A percentile compares a stretch with the other conserved stretches of the same genome.
These are phyloP conservation scores for Adansonia madagascariensis DNA, from an alignment of 441 rosid genomes.

Conservation along the genomic window DNA sequence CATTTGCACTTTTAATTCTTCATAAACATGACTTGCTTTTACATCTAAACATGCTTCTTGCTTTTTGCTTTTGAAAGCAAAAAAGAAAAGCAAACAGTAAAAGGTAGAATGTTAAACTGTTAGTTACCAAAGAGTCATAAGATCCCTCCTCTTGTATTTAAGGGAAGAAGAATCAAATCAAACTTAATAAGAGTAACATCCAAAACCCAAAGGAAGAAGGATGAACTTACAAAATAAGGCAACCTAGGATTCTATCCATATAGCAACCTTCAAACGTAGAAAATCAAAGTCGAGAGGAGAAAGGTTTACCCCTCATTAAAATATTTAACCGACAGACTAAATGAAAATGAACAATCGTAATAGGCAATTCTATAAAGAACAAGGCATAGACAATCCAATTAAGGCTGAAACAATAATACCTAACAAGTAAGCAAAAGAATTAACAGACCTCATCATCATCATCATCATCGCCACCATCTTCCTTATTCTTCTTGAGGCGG, in stretches of 20 bases:
- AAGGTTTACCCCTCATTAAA: neutral
- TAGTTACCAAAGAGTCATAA: neutral
- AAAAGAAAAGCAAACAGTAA: neutral
- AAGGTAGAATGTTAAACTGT: neutral
- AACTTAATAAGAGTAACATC: neutral
- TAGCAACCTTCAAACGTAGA: neutral
- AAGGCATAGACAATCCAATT: neutral
- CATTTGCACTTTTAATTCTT: neutral
- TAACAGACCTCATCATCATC: conserved; percentile 32
- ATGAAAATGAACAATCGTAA: neutral
- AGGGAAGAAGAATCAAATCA: neutral
- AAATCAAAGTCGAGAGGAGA: neutral
- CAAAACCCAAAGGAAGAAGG: neutral
- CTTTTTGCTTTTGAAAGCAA: neutral
- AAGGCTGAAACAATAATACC: neutral
- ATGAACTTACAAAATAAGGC: neutral
- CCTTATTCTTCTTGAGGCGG: conserved; percentile 82
- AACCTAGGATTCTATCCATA: neutral
- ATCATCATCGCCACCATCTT: conserved; percentile 49
- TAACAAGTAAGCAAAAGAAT: neutral
- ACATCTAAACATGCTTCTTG: neutral
- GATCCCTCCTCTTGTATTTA: neutral
- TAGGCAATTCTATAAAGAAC: neutral
- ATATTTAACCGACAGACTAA: neutral
- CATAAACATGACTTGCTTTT: neutral